Base-by-base conservation (phyloP, 495 filamentous ascomycete genomes). In the Staphylotrichum tortipilum region DNA sequence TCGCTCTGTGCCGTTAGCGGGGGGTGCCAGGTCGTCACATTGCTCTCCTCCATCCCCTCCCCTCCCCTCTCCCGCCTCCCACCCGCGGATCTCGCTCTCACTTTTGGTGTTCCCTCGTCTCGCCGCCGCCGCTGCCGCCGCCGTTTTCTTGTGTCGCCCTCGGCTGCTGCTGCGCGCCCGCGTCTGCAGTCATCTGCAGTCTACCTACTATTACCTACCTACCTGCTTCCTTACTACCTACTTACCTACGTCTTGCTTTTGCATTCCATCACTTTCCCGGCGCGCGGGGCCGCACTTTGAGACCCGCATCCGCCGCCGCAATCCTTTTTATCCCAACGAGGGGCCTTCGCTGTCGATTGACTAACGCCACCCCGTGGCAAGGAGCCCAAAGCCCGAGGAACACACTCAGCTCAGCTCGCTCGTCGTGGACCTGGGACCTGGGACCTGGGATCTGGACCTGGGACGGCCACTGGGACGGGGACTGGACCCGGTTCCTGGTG, bases 361-460 rank as follows among this genome's bases (percentile, higher is more conserved):
- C n/a, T n/a, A 31, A 49, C 47, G 47, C 47, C 47, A 49, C 47
- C 37, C 45, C n/a, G n/a, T n/a, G n/a, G n/a, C n/a, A n/a, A n/a
- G n/a, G n/a, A n/a, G n/a, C n/a, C n/a, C n/a, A n/a, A n/a, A n/a
- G n/a, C n/a, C n/a, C n/a, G n/a, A n/a, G n/a, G n/a, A n/a, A n/a
- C n/a, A n/a, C n/a, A n/a, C n/a, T n/a, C n/a, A n/a, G n/a, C n/a
- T n/a, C n/a, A n/a, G n/a, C n/a, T n/a, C n/a, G n/a, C n/a, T n/a
- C n/a, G n/a, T n/a, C n/a, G n/a, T n/a, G n/a, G n/a, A n/a, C n/a
- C n/a, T n/a, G n/a, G n/a, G n/a, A n/a, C n/a, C n/a, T n/a, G n/a
- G n/a, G n/a, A n/a, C n/a, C n/a, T n/a, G n/a, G n/a, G n/a, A n/a
- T n/a, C n/a, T n/a, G n/a, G n/a, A n/a, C n/a, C n/a, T n/a, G n/a